Evolutionary conservation across 2,329 filamentous ascomycete genomes (phyloP).

Genomic region (Zymoseptoria crescenta): DNA sequence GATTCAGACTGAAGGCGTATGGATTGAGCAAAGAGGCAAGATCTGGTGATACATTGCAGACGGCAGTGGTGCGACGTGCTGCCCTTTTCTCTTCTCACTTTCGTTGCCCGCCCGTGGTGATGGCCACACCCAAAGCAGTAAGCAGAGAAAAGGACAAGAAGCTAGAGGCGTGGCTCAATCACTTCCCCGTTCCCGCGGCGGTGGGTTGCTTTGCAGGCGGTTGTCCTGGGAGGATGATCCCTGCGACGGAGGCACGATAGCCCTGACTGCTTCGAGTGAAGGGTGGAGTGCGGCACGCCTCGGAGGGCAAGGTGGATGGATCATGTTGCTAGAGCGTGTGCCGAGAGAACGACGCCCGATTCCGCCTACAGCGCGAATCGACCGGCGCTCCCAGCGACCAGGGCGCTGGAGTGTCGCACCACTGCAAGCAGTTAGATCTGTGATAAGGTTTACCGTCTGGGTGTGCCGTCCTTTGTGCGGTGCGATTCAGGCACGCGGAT

Average conservation of each 20-base stretch:
- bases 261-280: slow-evolving; percentile 20
- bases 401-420: slow-evolving; percentile 21
- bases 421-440: slow-evolving; percentile 19
- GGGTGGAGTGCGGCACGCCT: slow-evolving; percentile 9
- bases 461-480: not conserved
- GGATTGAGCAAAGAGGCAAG: slow-evolving; percentile 28
- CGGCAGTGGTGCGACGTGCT: slow-evolving; percentile 26
- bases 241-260: slow-evolving; percentile 25
- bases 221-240: slow-evolving; percentile 32
- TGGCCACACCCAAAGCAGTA: slow-evolving; percentile 25
- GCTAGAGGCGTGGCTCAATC: slow-evolving; percentile 31
- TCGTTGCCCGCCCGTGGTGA: slow-evolving; percentile 23
- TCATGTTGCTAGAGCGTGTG: not conserved
- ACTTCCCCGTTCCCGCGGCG: slow-evolving; percentile 36
- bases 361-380: slow-evolving; percentile 22
- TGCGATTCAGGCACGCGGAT: slow-evolving; percentile 4
- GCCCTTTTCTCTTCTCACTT: slow-evolving; percentile 22
- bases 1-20: slow-evolving; percentile 24
- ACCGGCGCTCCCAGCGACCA: slow-evolving; percentile 22
- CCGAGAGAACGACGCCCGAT: slow-evolving; percentile 10
- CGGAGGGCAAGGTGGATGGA: not conserved
- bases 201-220: slow-evolving; percentile 31
- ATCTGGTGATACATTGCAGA: slow-evolving; percentile 29
- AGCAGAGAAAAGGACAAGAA: slow-evolving; percentile 30
- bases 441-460: slow-evolving; percentile 19